These are phyloP conservation scores for Capronia americana DNA, from an alignment of 2,329 filamentous ascomycete species.

Conservation along the genomic window DNA sequence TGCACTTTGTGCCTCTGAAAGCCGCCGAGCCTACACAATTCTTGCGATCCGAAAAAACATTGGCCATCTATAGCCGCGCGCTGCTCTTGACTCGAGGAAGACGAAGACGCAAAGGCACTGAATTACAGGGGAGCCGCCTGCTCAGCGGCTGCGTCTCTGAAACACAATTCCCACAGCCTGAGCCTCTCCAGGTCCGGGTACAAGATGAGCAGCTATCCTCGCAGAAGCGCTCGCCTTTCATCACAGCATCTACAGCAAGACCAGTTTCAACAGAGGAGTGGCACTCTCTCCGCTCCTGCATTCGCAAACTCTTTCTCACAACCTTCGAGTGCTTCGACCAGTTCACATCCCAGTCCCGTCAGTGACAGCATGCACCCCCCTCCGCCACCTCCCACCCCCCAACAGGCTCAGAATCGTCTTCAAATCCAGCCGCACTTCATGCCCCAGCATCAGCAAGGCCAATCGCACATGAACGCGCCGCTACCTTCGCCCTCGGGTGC, in stretches of 20 bases:
- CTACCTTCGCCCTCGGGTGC: slow-evolving; percentile 39
- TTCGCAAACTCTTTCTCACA: slow-evolving; percentile 34
- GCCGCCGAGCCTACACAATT: neutral
- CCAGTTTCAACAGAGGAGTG: slow-evolving; percentile 28
- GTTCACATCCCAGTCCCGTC: slow-evolving; percentile 39
- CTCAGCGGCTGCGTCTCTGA: slow-evolving; percentile 32
- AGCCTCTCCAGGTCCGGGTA: neutral
- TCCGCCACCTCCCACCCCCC: slow-evolving; percentile 29
- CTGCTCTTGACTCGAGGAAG: slow-evolving; percentile 1
- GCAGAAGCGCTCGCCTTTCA: slow-evolving; percentile 38
- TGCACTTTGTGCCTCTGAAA: neutral
- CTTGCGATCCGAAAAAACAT: neutral
- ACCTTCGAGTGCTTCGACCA: slow-evolving; percentile 39
- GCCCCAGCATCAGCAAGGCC: slow-evolving; percentile 33
- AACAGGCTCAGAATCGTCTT: slow-evolving; percentile 31
- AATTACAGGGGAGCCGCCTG: slow-evolving; percentile 30
- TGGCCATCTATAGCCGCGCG: slow-evolving; percentile 12
- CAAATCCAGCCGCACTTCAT: slow-evolving; percentile 36
- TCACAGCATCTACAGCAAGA: slow-evolving; percentile 30
- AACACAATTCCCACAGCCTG: slow-evolving; percentile 11
- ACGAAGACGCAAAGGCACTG: neutral
- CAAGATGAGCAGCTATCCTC: slow-evolving; percentile 37
- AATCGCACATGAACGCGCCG: slow-evolving; percentile 34
- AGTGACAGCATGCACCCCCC: slow-evolving; percentile 35
- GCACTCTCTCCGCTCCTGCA: slow-evolving; percentile 24